Conservation (phyloP, 805 yeast species). For the Barnettozyma pratensis region DNA sequence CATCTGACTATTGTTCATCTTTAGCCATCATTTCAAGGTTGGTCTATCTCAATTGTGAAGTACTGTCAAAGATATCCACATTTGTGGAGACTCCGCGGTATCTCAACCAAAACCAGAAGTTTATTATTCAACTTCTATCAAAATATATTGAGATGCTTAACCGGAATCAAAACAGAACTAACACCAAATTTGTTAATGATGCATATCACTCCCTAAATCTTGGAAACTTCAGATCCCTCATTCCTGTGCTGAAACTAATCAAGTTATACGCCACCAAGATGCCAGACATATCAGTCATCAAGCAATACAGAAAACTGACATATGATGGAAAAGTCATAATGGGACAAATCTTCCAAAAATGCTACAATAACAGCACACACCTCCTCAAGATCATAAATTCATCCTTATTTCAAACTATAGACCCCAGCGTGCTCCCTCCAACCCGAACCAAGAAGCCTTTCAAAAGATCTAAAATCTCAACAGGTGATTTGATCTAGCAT, state of each 20-base stretch:
- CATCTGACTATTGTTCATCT: no score
- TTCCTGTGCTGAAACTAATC: conserved; percentile 13
- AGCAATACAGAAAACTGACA: no score
- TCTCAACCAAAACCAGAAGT: conserved; percentile 6
- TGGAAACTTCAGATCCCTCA: conserved; percentile 10
- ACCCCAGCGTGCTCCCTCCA: neutral
- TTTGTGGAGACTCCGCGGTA: conserved; percentile 11
- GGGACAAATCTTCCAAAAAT: no score
- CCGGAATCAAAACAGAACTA: neutral
- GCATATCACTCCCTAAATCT: conserved; percentile 8
- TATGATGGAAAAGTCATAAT: no score
- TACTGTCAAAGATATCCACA: conserved; percentile 1
- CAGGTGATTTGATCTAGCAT: conserved; percentile 3
- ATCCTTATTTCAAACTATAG: no score
- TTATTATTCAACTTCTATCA: conserved; percentile 9
- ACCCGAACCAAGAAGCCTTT: neutral
- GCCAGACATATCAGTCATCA: no score
- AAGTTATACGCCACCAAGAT: conserved; percentile 1
- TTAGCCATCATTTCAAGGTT: no score
- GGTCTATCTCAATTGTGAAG: neutral
- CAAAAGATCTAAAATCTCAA: conserved; percentile 7
- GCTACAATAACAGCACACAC: no score
- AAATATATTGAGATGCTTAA: conserved; percentile 5
- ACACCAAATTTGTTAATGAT: conserved; percentile 4
- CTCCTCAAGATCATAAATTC: neutral